Conservation (phyloP, 345 rosid species). For the Cochlearia excelsa region DNA sequence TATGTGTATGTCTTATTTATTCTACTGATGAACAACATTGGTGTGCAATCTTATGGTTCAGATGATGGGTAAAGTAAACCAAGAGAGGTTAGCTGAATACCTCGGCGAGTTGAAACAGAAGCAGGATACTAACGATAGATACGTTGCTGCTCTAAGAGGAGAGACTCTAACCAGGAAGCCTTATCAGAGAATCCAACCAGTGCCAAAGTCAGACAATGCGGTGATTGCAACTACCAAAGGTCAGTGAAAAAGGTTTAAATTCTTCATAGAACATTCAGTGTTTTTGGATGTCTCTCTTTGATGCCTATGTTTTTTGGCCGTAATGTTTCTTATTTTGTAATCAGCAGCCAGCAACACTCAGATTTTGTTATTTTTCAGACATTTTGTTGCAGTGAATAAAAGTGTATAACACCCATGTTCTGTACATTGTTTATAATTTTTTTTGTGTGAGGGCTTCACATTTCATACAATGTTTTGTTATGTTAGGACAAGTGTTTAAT, state of each 20-base stretch:
- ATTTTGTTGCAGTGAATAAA: slow-evolving; percentile 24
- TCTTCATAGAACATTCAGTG: slow-evolving; percentile 1
- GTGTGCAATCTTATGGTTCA: slow-evolving; percentile 28
- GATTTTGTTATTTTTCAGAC: slow-evolving; percentile 18
- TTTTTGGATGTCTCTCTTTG: slow-evolving; percentile 5
- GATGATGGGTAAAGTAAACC: slow-evolving; percentile 93
- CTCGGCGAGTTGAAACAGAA: slow-evolving; percentile 86
- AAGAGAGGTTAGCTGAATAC: slow-evolving; percentile 83
- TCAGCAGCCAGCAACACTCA: not conserved
- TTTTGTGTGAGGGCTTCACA: too few species aligned
- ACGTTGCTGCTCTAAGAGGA: slow-evolving; percentile 83
- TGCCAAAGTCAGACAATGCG: slow-evolving; percentile 39
- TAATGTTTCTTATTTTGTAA: not conserved
- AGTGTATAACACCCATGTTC: not conserved
- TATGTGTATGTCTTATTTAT: not conserved
- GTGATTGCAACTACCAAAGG: slow-evolving; percentile 23
- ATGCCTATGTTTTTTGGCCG: slow-evolving; percentile 18
- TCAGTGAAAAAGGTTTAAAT: slow-evolving; percentile 14
- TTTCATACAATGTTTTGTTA: too few species aligned
- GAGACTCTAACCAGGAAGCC: slow-evolving; percentile 89
- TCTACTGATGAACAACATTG: slow-evolving; percentile 24
- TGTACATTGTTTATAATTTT: slow-evolving; percentile 24
- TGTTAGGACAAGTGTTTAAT: too few species aligned
- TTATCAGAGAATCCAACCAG: slow-evolving; percentile 70
- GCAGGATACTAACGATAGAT: slow-evolving; percentile 88